Base-by-base conservation (phyloP, 306 rosid species). In the Inga oerstediana region DNA sequence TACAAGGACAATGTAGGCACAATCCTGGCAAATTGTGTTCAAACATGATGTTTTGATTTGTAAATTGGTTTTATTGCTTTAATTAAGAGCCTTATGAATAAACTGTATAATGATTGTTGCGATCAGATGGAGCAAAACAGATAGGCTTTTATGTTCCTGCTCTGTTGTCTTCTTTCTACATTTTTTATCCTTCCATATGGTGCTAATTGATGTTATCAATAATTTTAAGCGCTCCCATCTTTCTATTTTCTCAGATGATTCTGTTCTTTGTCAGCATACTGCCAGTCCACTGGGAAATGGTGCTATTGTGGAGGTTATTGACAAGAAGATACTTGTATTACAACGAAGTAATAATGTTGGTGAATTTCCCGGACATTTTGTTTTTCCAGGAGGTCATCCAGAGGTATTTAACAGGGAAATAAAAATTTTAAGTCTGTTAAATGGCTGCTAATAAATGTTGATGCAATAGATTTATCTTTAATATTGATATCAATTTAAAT, bases 311-410 rank as follows among this genome's bases (percentile, higher is more conserved):
- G 94, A 93, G 89, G 93, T 98, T 43, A 84, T 88, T 75, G 97
- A 96, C 89, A 81, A 83, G 54, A 91, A 92, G 80, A 91, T 96
- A 82, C 85, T 96, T 65, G 88, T 93, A 77, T 87, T 96, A 88
- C 86, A 80, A 83, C 90, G 99, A 84, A 96, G 99, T 89, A 86
- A 83, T 76, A 91, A 93, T 85, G 98, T 93, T 32, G 98, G 97
- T 80, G 99, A 96, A 89, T 93, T 91, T 87, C 97, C 99, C 74
- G 97, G 97, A 84, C 86, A 88, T 91, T 96, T 90, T 85, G 97
- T 93, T 54, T 96, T 96, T 85, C 99, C 99, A 0, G 98, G 99
- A 74, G 99, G 99, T 79, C 99, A 96, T 86, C 98, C 98, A 8
- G 98, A 96, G 99, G 97, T 96, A 93, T 81, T 72, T 64, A 62